A percentile compares a stretch with the other conserved stretches of the same genome.
Evolutionary conservation across 306 rosid species (phyloP).

Genomic region (Trifolium repens): DNA sequence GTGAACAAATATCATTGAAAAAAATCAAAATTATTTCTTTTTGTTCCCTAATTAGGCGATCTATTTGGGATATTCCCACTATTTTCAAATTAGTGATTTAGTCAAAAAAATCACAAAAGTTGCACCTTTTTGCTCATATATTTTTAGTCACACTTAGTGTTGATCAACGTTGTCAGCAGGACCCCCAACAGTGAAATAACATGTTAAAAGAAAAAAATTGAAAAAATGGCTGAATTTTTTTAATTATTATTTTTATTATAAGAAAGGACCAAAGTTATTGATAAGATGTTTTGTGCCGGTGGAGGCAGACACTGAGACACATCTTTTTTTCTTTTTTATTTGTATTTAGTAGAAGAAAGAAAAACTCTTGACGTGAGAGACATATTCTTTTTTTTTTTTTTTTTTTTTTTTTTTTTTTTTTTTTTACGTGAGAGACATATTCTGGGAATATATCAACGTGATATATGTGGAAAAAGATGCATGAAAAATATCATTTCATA

Average conservation of each 20-base stretch:
- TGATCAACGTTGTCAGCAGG: slow-evolving; percentile 43
- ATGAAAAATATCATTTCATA: slow-evolving; percentile 35
- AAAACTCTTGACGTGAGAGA: slow-evolving; percentile 34
- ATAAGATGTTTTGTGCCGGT: slow-evolving; percentile 46
- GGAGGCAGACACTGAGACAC: slow-evolving; percentile 23
- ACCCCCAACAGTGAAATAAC: slow-evolving; percentile 44
- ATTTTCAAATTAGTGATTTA: slow-evolving; percentile 45
- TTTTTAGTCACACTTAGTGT: slow-evolving; percentile 38
- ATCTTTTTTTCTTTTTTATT: slow-evolving; percentile 33
- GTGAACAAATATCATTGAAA: slow-evolving; percentile 9
- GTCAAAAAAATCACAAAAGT: slow-evolving; percentile 50
- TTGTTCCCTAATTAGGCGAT: slow-evolving; percentile 40
- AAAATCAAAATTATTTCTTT: slow-evolving; percentile 27
- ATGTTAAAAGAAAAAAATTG: slow-evolving; percentile 31
- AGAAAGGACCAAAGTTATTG: slow-evolving; percentile 46
- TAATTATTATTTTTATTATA: slow-evolving; percentile 28
- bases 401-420: no score
- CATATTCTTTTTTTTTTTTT: no score
- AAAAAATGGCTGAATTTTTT: slow-evolving; percentile 43
- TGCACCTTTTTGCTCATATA: slow-evolving; percentile 35
- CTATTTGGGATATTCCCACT: slow-evolving; percentile 35
- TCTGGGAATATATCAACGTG: slow-evolving; percentile 38
- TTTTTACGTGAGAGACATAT: slow-evolving; percentile 40
- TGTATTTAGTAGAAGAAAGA: slow-evolving; percentile 5
- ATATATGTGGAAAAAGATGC: slow-evolving; percentile 40